Evolutionary conservation across 305 asterid genomes (phyloP), one percentile per base, ranked within the genome.

Genomic region (Ilex paraguariensis): DNA sequence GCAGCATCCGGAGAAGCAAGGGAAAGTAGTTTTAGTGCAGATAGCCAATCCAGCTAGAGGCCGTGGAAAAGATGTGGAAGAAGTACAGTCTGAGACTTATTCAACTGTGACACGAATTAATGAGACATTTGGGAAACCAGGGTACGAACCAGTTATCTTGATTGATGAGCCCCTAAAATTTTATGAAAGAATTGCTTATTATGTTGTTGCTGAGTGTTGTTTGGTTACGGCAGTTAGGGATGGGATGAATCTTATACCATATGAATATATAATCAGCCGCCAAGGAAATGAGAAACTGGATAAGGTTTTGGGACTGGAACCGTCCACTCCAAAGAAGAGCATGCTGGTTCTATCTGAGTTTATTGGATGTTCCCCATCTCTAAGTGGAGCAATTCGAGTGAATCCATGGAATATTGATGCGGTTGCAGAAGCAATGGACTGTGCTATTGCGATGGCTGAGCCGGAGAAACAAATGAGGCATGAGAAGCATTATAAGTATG

Each of bases 201-300:
- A 90, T 31, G 87, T 87, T 0, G 91, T 70, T 4, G 87, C 97
- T 0, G 95, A 87, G 64, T 87, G 97, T 67, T 87, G 97, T 71
- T 73, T 90, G 78, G 97, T 90, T 46, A 90, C 97, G 3, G 97
- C 97, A 3, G 97, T 90, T 61, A 78, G 97, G 71, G 97, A 90
- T 31, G 97, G 97, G 32, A 90, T 90, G 97, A 90, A 90, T 81
- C 89, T 90, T 31, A 90, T 90, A 52, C 95, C 97, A 0, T 90
- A 90, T 13, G 97, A 90, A 74, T 90, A 90, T 66, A 77, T 90
- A 48, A 87, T 90, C 12, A 81, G 91, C 57, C 73, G 97, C 30
- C 97, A 90, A 66, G 94, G 94, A 57, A 90, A 85, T 52, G 87
- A 76, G 49, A 79, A 61, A 45, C 70, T 90, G 57, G 93, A 90